Evolutionary conservation across 2,329 filamentous ascomycete species (phyloP).

Genomic region (Aspergillus thermomutatus): DNA sequence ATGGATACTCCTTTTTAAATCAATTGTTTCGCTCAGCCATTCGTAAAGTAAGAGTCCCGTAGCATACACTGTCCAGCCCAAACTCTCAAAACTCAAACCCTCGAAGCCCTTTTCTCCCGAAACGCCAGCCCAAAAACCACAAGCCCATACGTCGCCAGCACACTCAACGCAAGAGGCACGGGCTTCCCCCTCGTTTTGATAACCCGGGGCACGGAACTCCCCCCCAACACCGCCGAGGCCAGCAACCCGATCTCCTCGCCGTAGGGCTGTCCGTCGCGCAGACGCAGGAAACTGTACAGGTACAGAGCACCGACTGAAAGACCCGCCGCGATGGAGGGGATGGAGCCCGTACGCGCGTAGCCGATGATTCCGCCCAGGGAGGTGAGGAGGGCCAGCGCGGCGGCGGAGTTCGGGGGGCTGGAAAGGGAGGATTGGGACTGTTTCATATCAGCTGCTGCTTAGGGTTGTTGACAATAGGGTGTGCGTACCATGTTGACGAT

Average conservation of each 20-base stretch:
- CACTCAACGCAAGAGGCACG: conserved; percentile 73
- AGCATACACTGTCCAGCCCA: background rate
- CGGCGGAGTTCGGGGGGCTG: conserved; percentile 58
- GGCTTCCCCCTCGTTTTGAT: conserved; percentile 74
- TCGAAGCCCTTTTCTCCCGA: conserved; percentile 29
- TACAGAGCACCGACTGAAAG: conserved; percentile 76
- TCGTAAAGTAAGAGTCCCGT: background rate
- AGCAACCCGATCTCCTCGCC: conserved; percentile 86
- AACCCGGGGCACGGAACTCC: conserved; percentile 80
- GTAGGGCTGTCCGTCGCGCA: conserved; percentile 71
- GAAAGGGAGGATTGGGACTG: conserved; percentile 13
- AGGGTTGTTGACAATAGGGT: background rate
- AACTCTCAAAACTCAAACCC: background rate
- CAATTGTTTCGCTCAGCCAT: background rate
- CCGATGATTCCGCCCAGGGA: conserved; percentile 84
- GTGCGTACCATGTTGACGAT: conserved; percentile 17
- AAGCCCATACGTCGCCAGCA: conserved; percentile 75
- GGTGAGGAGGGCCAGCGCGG: conserved; percentile 75
- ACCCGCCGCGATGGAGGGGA: conserved; percentile 84
- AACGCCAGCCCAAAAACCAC: conserved; percentile 74
- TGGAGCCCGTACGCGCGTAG: conserved; percentile 77
- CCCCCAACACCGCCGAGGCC: conserved; percentile 79
- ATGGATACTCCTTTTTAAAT: no score
- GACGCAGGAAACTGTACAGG: conserved; percentile 74
- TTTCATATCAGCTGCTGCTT: conserved; percentile 1